Evolutionary conservation across 2,329 filamentous ascomycete genomes (phyloP).

Genomic region (Epichloe coenophiala): DNA sequence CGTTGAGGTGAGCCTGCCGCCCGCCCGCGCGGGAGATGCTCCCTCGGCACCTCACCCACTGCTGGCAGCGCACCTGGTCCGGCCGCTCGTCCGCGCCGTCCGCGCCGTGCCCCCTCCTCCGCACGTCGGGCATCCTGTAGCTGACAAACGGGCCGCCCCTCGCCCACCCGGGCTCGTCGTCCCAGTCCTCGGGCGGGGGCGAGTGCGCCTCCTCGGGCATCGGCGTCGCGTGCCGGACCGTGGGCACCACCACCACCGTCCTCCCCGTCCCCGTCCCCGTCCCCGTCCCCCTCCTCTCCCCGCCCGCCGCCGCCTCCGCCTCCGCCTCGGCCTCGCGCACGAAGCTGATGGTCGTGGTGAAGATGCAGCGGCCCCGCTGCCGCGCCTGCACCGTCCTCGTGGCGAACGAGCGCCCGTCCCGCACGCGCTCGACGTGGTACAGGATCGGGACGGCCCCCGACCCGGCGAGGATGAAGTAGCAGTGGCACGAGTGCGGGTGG

Average conservation of each 20-base stretch:
- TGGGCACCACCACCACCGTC: slow-evolving; percentile 9
- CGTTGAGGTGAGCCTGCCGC: slow-evolving; percentile 67
- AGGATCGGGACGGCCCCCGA: slow-evolving; percentile 74
- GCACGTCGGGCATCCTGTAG: slow-evolving; percentile 22
- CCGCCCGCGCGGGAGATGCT: slow-evolving; percentile 61
- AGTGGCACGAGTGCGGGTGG: slow-evolving; percentile 90
- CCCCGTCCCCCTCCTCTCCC: neutral
- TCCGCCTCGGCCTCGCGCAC: slow-evolving; percentile 50
- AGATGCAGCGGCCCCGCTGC: slow-evolving; percentile 79
- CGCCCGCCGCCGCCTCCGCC: slow-evolving; percentile 44
- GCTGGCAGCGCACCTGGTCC: slow-evolving; percentile 53
- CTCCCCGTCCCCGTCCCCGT: slow-evolving; percentile 3
- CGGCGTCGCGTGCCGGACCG: slow-evolving; percentile 51
- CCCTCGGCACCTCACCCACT: slow-evolving; percentile 66
- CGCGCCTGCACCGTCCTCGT: slow-evolving; percentile 93
- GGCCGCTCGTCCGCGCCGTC: slow-evolving; percentile 24
- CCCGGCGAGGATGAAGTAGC: slow-evolving; percentile 93
- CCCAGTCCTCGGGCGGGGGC: slow-evolving; percentile 25
- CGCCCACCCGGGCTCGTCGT: slow-evolving; percentile 35
- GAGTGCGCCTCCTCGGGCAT: slow-evolving; percentile 34
- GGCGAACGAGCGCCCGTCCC: slow-evolving; percentile 78
- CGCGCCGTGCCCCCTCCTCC: slow-evolving; percentile 2
- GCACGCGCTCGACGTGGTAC: slow-evolving; percentile 89
- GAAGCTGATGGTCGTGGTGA: slow-evolving; percentile 90
- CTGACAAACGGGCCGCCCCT: slow-evolving; percentile 36